phyloP scores from a whole-genome alignment of 2,329 filamentous ascomycete genomes.

The Delphinella strobiligena region DNA sequence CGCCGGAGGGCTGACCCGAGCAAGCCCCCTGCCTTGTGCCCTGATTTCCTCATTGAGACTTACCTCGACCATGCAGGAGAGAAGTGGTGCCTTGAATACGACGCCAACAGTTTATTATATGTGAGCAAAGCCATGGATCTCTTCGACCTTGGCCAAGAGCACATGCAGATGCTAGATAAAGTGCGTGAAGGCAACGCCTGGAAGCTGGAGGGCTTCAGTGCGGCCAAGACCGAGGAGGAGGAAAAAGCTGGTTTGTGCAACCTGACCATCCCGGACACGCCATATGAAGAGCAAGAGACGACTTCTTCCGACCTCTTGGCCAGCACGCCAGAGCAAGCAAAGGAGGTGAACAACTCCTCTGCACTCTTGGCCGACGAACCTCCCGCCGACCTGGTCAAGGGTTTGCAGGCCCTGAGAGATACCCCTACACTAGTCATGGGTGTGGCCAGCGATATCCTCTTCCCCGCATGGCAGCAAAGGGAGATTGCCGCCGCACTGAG shows the following conservation, averaged over 20 bases:
- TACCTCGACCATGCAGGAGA: conserved; percentile 97
- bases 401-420: conserved; percentile 58
- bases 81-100: conserved; percentile 95
- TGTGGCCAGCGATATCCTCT: conserved; percentile 89
- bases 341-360: conserved; percentile 4
- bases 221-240: conserved; percentile 19
- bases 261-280: conserved; percentile 67
- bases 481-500: conserved; percentile 80
- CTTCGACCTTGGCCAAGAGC: conserved; percentile 72
- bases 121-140: conserved; percentile 98
- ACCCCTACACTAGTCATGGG: conserved; percentile 83
- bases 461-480: conserved; percentile 95
- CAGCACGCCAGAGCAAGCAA: conserved; percentile 17
- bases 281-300: conserved; percentile 76
- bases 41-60: conserved; percentile 94
- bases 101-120: conserved; percentile 89
- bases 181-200: conserved; percentile 51
- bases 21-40: conserved; percentile 85
- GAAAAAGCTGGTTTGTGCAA: conserved; percentile 46
- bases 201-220: conserved; percentile 39
- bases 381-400: conserved; percentile 67
- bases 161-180: conserved; percentile 50
- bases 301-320: conserved; percentile 27
- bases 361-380: conserved; percentile 38
- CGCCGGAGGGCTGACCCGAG: conserved; percentile 72